These are phyloP conservation scores for Galium porrigens DNA, from an alignment of 305 asterid species.

Conservation along the genomic window DNA sequence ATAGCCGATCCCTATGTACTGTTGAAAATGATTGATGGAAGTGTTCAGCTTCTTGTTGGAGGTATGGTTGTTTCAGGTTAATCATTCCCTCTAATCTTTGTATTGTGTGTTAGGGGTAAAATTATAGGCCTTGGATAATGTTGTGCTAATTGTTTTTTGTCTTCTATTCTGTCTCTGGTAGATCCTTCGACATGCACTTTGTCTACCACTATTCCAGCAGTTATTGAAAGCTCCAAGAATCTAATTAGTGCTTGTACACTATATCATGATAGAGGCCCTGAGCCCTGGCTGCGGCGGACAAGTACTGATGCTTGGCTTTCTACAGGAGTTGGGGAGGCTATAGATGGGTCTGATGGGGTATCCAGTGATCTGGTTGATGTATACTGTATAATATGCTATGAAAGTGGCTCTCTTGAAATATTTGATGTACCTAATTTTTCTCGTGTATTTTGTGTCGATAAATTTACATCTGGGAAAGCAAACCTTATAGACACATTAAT, in stretches of 20 bases:
- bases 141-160: slow-evolving; percentile 8
- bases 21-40: slow-evolving; percentile 82
- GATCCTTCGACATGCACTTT: slow-evolving; percentile 76
- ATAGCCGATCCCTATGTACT: slow-evolving; percentile 90
- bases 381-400: slow-evolving; percentile 68
- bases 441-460: slow-evolving; percentile 60
- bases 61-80: slow-evolving; percentile 31
- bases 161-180: slow-evolving; percentile 25
- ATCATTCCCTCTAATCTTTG: background rate
- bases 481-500: slow-evolving; percentile 48
- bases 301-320: slow-evolving; percentile 99
- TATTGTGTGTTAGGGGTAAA: background rate
- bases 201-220: slow-evolving; percentile 50
- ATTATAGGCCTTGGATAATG: background rate
- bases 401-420: slow-evolving; percentile 69
- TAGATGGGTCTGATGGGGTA: slow-evolving; percentile 72
- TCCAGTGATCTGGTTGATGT: slow-evolving; percentile 81
- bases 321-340: slow-evolving; percentile 70
- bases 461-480: slow-evolving; percentile 64
- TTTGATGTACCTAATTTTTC: slow-evolving; percentile 73
- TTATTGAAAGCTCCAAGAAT: slow-evolving; percentile 45
- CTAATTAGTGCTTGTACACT: slow-evolving; percentile 69
- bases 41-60: slow-evolving; percentile 87
- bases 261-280: slow-evolving; percentile 82
- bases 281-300: slow-evolving; percentile 88